Evolutionary conservation across 2,329 filamentous ascomycete genomes (phyloP).

Genomic region (Trichoderma koningii): DNA sequence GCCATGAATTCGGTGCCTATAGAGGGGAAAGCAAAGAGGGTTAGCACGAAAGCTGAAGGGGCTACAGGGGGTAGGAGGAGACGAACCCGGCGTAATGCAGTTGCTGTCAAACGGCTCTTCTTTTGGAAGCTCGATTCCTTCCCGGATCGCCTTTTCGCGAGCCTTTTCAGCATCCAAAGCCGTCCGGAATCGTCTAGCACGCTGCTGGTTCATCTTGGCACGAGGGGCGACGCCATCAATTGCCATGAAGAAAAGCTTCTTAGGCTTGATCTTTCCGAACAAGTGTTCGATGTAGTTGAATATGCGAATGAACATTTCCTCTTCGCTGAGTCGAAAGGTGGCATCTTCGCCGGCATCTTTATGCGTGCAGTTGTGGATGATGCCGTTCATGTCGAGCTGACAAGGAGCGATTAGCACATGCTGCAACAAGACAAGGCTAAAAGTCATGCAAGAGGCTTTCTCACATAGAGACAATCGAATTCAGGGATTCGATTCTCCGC

Average conservation of each 20-base stretch:
- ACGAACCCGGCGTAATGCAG: constrained; percentile 84
- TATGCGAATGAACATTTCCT: constrained; percentile 99
- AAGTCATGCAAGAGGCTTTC: constrained; percentile 33
- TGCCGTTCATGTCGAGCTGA: constrained; percentile 95
- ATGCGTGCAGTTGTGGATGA: constrained; percentile 99
- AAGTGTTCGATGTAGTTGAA: constrained; percentile 99
- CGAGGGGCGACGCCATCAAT: constrained; percentile 96
- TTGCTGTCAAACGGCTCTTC: constrained; percentile 98
- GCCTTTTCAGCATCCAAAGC: constrained; percentile 87
- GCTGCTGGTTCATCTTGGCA: constrained; percentile 99
- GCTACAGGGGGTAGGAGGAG: too few species aligned
- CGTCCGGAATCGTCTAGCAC: constrained; percentile 90
- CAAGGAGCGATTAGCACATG: constrained; percentile 2
- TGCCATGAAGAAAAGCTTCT: constrained; percentile 99
- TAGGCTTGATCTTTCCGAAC: constrained; percentile 97
- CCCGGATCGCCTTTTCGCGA: constrained; percentile 85
- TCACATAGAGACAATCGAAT: constrained; percentile 92
- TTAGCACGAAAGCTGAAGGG: background rate
- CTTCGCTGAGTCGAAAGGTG: constrained; percentile 89
- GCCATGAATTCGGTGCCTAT: constrained; percentile 91
- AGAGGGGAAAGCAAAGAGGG: background rate
- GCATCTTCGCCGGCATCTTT: constrained; percentile 86
- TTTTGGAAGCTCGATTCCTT: constrained; percentile 90
- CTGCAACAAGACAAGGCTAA: background rate
- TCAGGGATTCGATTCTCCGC: constrained; percentile 98